Base-by-base conservation (phyloP, 2,329 filamentous ascomycete species). In the Fusarium sp. region DNA sequence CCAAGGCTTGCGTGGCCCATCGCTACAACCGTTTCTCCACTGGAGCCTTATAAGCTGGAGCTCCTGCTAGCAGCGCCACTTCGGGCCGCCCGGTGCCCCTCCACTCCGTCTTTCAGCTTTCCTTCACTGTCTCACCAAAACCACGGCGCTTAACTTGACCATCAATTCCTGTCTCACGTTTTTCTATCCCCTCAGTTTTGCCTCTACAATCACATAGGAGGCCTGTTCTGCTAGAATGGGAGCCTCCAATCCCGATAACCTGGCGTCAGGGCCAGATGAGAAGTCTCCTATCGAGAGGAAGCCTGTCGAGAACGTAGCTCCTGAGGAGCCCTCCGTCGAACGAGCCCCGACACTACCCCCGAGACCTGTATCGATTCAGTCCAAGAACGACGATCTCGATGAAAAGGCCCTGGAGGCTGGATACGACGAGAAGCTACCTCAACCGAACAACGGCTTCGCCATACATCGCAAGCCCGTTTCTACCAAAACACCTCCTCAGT, bases 31-130 rank as follows among this genome's bases (percentile, higher is more conserved):
- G 35, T 57, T 29, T 61, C 70, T 50, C 73, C 73, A 74, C 63
- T 65, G 47, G 45, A 65, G 57, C 65, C 66, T 74, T 74, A 65
- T 65, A 75, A 74, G 71, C n/a, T 74, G 67, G 70, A 75, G 73
- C 35, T 68, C 16, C 18, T 54, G 22, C 65, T 74, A 75, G 73
- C 73, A 73, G 69, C 64, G 64, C 70, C 73, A 74, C 73, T 45
- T 56, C 70, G 67, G 73, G 62, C 73, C 67, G 70, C 38, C 69
- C 59, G 33, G 56, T 64, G 56, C 69, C 63, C 69, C 63, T 74
- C 69, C 63, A 67, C 63, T 75, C 66, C 38, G 45, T 20, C 59
- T 70, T 36, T 62, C 63, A 60, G 47, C 47, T 52, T 25, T 63
- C 52, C 18, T 63, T 38, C 16, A 35, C 29, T 45, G 50, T 29